Conservation (phyloP, 768 basidiomycete species). For the Gelatoporia subvermispora region DNA sequence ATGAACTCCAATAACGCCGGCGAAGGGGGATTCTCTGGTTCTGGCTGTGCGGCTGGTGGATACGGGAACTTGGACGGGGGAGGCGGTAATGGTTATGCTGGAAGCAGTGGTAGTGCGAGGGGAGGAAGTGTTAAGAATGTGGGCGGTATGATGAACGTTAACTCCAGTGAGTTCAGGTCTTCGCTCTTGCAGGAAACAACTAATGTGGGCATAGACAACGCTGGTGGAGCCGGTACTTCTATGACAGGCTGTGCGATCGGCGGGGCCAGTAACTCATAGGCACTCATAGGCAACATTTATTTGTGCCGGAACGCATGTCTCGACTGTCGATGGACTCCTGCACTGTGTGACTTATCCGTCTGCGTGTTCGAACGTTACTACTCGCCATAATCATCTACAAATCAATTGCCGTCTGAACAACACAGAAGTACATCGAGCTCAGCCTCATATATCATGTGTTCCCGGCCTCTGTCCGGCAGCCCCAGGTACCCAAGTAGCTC, state of each 20-base stretch:
- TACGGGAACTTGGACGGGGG: conserved; percentile 12
- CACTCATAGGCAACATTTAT: too few relatives aligned
- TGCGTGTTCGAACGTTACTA: neutral
- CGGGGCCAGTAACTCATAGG: conserved; percentile 7
- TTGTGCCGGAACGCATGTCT: too few relatives aligned
- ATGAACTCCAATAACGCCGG: conserved; percentile 28
- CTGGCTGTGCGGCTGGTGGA: conserved; percentile 23
- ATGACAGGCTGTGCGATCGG: conserved; percentile 20
- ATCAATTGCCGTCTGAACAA: too few relatives aligned
- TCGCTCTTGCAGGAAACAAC: neutral
- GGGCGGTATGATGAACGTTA: conserved; percentile 18
- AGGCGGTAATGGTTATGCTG: conserved; percentile 21
- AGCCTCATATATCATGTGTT: too few relatives aligned
- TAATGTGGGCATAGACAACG: conserved; percentile 18
- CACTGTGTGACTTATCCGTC: too few relatives aligned
- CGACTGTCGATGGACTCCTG: too few relatives aligned
- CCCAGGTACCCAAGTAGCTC: too few relatives aligned
- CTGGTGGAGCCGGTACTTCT: conserved; percentile 18
- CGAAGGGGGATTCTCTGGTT: conserved; percentile 20
- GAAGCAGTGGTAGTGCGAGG: conserved; percentile 22
- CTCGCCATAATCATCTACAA: too few relatives aligned
- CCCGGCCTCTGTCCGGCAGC: too few relatives aligned
- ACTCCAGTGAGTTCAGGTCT: conserved; percentile 21
- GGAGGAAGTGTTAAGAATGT: conserved; percentile 22
- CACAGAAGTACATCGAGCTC: too few relatives aligned